phyloP scores from a whole-genome alignment of 352 stramenopile genomes.

The Phytophthora lateralis region DNA sequence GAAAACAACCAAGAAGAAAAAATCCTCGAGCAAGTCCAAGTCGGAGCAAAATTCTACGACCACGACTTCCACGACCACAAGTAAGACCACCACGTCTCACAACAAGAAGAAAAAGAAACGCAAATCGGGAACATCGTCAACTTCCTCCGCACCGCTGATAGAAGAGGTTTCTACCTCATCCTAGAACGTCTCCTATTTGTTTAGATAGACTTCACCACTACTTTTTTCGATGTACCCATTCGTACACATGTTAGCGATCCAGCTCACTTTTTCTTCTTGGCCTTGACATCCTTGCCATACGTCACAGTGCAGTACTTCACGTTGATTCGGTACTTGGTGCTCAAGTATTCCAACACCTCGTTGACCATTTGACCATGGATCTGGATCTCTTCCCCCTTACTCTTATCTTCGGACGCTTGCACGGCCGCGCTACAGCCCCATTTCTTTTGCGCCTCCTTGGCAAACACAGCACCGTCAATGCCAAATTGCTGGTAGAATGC shows the following conservation, averaged over 20 bases:
- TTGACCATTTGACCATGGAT: constrained; percentile 84
- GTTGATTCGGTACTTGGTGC: constrained; percentile 69
- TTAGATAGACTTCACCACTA: constrained; percentile 26
- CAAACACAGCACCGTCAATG: constrained; percentile 69
- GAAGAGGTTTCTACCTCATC: constrained; percentile 31
- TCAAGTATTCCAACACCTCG: constrained; percentile 72
- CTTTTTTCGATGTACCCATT: constrained; percentile 24
- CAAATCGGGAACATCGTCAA: constrained; percentile 32
- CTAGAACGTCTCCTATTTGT: constrained; percentile 37
- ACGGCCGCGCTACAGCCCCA: constrained; percentile 78
- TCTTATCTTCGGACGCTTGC: constrained; percentile 62
- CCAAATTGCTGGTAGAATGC: constrained; percentile 84
- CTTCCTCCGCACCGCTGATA: constrained; percentile 32
- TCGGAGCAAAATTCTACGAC: constrained; percentile 17
- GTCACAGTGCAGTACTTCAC: constrained; percentile 71
- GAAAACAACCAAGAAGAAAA: constrained; percentile 66
- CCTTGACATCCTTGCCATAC: constrained; percentile 83
- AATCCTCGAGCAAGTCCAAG: constrained; percentile 40
- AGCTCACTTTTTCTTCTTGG: constrained; percentile 72
- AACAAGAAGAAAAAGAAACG: constrained; percentile 51
- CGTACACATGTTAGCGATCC: constrained; percentile 5
- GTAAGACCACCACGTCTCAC: constrained; percentile 16
- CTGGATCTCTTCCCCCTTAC: constrained; percentile 72
- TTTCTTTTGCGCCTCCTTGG: constrained; percentile 84
- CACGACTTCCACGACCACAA: constrained; percentile 1